Percentiles rank a stretch among this genome's conserved stretches.
Evolutionary conservation across 345 rosid genomes (phyloP).

Genomic region (Rhodomyrtus tomentosa): DNA sequence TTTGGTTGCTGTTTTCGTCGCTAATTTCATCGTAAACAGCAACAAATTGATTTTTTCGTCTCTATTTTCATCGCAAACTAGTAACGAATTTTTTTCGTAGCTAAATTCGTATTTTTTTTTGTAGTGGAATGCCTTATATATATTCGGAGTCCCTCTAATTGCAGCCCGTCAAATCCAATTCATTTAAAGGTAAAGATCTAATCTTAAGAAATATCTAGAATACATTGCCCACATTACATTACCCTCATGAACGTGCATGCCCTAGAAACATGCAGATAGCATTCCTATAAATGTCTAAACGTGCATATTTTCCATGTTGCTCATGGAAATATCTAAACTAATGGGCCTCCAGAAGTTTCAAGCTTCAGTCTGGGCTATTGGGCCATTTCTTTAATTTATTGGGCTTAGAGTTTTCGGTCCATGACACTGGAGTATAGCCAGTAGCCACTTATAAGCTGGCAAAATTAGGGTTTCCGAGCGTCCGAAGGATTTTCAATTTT

Average conservation of each 20-base stretch:
- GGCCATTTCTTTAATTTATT: not conserved
- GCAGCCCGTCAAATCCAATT: not conserved
- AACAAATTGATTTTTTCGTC: too few relatives aligned
- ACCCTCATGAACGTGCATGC: not conserved
- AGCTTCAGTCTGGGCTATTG: not conserved
- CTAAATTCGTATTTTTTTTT: too few relatives aligned
- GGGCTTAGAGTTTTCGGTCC: not conserved
- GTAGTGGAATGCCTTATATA: too few relatives aligned
- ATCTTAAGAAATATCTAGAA: not conserved
- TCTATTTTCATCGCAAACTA: too few relatives aligned
- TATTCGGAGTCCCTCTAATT: not conserved
- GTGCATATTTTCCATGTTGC: not conserved
- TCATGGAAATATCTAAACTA: not conserved
- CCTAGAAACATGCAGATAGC: not conserved
- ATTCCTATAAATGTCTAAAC: not conserved
- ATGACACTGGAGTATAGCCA: not conserved
- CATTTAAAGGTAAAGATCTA: not conserved
- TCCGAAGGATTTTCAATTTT: not conserved
- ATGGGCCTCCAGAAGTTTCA: not conserved
- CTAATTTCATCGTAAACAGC: too few relatives aligned
- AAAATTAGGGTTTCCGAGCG: constrained; percentile 8
- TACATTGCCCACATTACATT: not conserved
- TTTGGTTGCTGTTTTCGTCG: too few relatives aligned
- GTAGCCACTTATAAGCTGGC: not conserved
- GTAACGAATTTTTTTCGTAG: too few relatives aligned